These are phyloP conservation scores for Venturia nashicola DNA, from an alignment of 2,329 filamentous ascomycete genomes.

Conservation along the genomic window DNA sequence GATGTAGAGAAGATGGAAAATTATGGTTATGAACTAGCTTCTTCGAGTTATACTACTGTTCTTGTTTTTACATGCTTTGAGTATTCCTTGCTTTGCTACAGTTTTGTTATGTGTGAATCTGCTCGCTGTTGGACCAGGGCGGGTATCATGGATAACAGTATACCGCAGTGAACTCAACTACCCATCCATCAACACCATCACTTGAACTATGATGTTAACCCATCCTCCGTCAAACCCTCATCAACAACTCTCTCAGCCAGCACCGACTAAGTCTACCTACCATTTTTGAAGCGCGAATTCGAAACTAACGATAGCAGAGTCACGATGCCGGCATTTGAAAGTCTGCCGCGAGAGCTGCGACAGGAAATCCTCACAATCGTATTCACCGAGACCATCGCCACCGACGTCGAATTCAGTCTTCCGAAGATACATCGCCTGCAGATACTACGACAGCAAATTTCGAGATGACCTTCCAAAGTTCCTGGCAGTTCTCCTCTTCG, in stretches of 20 bases:
- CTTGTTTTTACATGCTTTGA: not conserved
- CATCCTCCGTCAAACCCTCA: not conserved
- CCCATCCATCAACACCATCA: not conserved
- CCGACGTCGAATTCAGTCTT: not conserved
- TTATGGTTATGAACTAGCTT: not conserved
- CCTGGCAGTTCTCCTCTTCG: not conserved
- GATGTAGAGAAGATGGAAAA: not conserved
- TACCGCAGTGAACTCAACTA: too few species aligned
- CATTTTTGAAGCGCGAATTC: not conserved
- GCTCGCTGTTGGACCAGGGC: too few species aligned
- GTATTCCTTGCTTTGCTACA: not conserved
- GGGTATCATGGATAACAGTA: too few species aligned
- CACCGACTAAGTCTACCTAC: not conserved
- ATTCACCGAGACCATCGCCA: not conserved
- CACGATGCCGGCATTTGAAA: not conserved
- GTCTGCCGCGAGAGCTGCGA: not conserved
- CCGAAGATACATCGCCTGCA: not conserved
- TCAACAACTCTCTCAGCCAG: not conserved
- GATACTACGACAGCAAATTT: not conserved
- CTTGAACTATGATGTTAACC: too few species aligned
- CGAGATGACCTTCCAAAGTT: not conserved
- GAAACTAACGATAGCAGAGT: not conserved
- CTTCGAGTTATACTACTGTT: not conserved
- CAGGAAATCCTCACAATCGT: not conserved
- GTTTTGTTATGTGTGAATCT: not conserved